Evolutionary conservation across 2,329 filamentous ascomycete genomes (phyloP).

Genomic region (Colletotrichum tamarilloi): DNA sequence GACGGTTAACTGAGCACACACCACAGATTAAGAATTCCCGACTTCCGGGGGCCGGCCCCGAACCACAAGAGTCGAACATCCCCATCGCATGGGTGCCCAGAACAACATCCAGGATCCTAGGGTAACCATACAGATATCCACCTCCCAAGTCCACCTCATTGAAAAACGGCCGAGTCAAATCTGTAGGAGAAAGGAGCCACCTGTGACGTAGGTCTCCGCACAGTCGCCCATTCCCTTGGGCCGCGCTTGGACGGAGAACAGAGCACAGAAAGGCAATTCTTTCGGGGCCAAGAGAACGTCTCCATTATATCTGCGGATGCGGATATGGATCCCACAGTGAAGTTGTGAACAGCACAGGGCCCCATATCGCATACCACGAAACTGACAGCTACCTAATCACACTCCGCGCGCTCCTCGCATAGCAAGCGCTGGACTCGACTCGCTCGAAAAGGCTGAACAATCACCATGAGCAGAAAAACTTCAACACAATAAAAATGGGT

Average conservation of each 20-base stretch:
- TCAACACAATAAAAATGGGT: not conserved
- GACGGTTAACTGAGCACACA: not conserved
- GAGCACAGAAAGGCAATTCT: not conserved
- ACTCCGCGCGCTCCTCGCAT: not conserved
- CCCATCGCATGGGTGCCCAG: constrained; percentile 4
- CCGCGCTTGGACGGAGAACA: constrained; percentile 20
- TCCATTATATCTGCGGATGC: not conserved
- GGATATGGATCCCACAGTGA: not conserved
- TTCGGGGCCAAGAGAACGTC: not conserved
- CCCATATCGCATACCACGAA: not conserved
- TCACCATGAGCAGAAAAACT: not conserved
- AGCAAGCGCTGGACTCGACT: not conserved
- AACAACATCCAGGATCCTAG: not conserved
- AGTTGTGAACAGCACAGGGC: not conserved
- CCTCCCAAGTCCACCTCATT: not conserved
- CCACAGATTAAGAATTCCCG: constrained; percentile 3
- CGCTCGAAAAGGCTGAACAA: not conserved
- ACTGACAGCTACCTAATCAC: not conserved
- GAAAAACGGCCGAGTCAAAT: constrained; percentile 3
- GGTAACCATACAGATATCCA: constrained; percentile 5
- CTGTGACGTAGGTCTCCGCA: constrained; percentile 32
- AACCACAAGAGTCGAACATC: constrained; percentile 3
- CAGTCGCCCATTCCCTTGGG: constrained; percentile 19
- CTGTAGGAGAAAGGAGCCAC: not conserved
- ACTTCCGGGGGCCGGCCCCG: constrained; percentile 12